Evolutionary conservation across 305 asterid genomes (phyloP).

Genomic region (Solanum hybrid): DNA sequence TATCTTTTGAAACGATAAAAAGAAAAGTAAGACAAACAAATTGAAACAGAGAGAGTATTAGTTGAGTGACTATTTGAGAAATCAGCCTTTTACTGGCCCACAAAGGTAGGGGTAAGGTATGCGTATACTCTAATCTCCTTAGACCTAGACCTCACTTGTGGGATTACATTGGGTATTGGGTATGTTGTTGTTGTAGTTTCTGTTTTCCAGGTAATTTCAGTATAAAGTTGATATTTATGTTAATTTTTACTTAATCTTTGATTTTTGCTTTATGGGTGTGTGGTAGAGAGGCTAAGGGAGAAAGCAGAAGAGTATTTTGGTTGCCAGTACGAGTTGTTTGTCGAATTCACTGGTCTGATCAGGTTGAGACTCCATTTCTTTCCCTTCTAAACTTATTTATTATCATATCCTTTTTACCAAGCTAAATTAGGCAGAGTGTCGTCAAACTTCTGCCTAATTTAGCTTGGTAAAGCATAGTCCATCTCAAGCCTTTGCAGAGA

Average conservation of each 20-base stretch:
- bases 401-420: not conserved
- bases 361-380: constrained; percentile 31
- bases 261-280: not conserved
- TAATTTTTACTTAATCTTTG: not conserved
- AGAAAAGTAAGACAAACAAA: not conserved
- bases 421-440: not conserved
- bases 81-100: not conserved
- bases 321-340: constrained; percentile 69
- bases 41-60: not conserved
- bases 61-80: not conserved
- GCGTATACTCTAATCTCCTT: not conserved
- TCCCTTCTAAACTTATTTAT: not conserved
- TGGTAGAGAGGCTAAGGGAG: constrained; percentile 69
- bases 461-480: not conserved
- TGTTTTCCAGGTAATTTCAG: not conserved
- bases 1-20: not conserved
- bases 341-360: constrained; percentile 88
- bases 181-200: not conserved
- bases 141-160: not conserved
- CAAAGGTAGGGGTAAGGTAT: not conserved
- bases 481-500: not conserved
- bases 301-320: constrained; percentile 74
- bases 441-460: not conserved
- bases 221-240: not conserved
- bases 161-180: not conserved